Evolutionary conservation across 2,329 filamentous ascomycete genomes (phyloP), one percentile per base, ranked within the genome.

Genomic region (Xylaria hypoxylon): DNA sequence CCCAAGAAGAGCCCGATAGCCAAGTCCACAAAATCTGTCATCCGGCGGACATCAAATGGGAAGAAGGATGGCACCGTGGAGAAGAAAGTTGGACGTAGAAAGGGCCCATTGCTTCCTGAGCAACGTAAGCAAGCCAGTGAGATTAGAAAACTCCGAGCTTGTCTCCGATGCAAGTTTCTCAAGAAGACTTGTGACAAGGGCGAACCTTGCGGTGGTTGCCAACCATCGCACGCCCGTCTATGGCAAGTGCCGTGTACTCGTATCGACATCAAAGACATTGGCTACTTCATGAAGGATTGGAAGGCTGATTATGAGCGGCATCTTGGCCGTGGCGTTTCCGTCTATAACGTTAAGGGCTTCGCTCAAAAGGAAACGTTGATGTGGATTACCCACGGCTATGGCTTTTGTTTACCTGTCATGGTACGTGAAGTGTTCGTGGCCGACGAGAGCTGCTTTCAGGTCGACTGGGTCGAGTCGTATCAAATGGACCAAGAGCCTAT

Each of bases 141-240:
- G 81, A 98, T 98, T 78, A 90, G 95, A 79, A 98, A 98, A 81
- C 85, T 97, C 74, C 88, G 95, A 77, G 95, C 95, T 53, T 98
- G 95, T 79, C 84, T 98, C 74, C 90, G 95, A 71, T 98, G 95
- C 88, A 97, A 97, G 83, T 98, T 97, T 84, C 86, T 98, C 79
- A 98, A 98, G 87, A 98, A 98, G 87, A 97, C 95, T 55, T 98
- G 95, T 78, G 95, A 98, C 81, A 97, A 96, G 84, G 95, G 95
- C 70, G 94, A 97, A 83, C 95, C 95, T 64, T 98, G 95, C 80
- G 92, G 91, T 75, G 95, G 95, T 53, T 98, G 95, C 83, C 92
- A 97, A 82, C 95, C 95, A 57, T 97, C 94, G 22, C 95, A 98
- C 79, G 95, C 95, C 70, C 90, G 95, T 70, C 86, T 98, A 59